These are phyloP conservation scores for Drosera capensis DNA, from an alignment of 148 eudicot genomes.

Conservation along the genomic window DNA sequence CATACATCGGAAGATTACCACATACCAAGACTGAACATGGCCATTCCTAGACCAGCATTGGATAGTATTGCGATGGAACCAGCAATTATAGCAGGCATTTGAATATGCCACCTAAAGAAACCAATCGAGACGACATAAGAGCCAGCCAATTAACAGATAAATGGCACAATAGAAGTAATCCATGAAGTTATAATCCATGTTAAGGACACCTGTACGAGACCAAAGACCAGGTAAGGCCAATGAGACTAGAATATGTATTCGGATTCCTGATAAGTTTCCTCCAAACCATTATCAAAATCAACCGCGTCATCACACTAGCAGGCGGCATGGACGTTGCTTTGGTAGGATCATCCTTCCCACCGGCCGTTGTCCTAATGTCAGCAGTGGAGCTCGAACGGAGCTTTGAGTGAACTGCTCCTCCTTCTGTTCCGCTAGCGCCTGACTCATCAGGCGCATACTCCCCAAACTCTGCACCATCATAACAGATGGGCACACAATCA, in stretches of 20 bases:
- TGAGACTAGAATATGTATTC: slow-evolving; percentile 64
- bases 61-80: slow-evolving; percentile 59
- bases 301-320: slow-evolving; percentile 67
- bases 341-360: slow-evolving; percentile 16
- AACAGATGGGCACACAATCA: not conserved
- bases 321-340: slow-evolving; percentile 64
- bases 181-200: not conserved
- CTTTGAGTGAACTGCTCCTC: slow-evolving; percentile 53
- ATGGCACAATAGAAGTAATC: not conserved
- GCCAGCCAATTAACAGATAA: not conserved
- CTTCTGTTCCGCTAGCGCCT: slow-evolving; percentile 25
- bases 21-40: slow-evolving; percentile 87
- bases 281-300: slow-evolving; percentile 79
- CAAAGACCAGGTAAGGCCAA: slow-evolving; percentile 74
- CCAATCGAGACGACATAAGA: not conserved
- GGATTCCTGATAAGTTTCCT: slow-evolving; percentile 74
- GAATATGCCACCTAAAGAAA: slow-evolving; percentile 35
- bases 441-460: slow-evolving; percentile 59
- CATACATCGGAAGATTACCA: not conserved
- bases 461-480: slow-evolving; percentile 46
- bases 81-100: slow-evolving; percentile 67
- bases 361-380: slow-evolving; percentile 52
- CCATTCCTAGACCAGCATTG: slow-evolving; percentile 85
- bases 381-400: slow-evolving; percentile 68
- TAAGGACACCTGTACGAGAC: slow-evolving; percentile 61